A percentile compares a stretch with the other conserved stretches of the same genome.
phyloP scores from a whole-genome alignment of 2,329 filamentous ascomycete genomes.

The Aspergillus sp. region DNA sequence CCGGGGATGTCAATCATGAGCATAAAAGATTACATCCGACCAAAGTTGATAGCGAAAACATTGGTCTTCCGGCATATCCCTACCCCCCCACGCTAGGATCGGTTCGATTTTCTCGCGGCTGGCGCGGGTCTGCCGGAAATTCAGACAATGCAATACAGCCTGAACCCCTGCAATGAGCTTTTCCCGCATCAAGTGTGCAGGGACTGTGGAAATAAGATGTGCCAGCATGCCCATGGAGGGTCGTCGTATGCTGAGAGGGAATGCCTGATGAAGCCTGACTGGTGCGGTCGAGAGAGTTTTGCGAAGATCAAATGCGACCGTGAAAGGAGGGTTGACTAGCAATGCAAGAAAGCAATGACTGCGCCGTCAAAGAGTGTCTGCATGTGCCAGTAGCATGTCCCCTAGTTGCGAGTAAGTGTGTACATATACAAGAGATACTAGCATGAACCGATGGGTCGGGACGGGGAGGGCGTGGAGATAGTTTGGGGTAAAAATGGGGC shows the following conservation, averaged over 20 bases:
- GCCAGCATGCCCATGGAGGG: not conserved
- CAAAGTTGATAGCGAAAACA: not conserved
- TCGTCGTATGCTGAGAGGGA: not conserved
- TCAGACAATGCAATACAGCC: not conserved
- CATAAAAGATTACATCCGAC: not conserved
- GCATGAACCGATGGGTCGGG: slow-evolving; percentile 2
- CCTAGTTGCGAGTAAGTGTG: not conserved
- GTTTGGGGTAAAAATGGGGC: not conserved
- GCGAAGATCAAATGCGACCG: slow-evolving; percentile 1
- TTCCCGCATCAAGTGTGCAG: not conserved
- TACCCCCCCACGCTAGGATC: not conserved
- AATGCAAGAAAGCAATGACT: not conserved
- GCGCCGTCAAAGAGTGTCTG: not conserved
- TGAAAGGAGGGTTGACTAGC: not conserved
- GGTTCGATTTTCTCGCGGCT: slow-evolving; percentile 17
- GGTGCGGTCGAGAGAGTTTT: not conserved
- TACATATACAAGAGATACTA: not conserved
- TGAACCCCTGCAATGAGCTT: not conserved
- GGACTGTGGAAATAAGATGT: not conserved
- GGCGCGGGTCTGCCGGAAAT: slow-evolving; percentile 16
- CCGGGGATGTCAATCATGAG: not conserved
- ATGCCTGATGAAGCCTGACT: not conserved
- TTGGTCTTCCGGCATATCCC: not conserved
- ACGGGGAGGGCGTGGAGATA: slow-evolving; percentile 2
- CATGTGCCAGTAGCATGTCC: not conserved